phyloP scores from a whole-genome alignment of 148 eudicot genomes.

The Pharnaceum exiguum region DNA sequence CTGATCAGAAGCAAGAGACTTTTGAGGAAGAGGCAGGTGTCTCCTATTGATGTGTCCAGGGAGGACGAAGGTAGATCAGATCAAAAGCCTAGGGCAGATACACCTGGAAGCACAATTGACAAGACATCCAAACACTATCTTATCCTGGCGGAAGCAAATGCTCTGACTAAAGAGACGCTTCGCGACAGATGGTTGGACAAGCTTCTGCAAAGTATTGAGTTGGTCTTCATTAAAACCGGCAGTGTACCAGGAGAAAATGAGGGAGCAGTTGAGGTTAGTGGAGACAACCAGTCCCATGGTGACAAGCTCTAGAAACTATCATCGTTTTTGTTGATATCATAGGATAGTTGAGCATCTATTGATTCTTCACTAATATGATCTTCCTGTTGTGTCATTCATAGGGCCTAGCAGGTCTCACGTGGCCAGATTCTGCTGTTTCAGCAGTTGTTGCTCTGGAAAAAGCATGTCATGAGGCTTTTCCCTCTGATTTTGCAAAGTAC shows the following conservation, averaged over 20 bases:
- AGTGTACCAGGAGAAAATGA: constrained; percentile 35
- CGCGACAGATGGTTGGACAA: constrained; percentile 91
- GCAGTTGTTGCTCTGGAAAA: constrained; percentile 72
- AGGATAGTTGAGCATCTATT: background rate
- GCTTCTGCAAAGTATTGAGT: constrained; percentile 72
- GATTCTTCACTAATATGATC: background rate
- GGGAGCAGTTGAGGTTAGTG: constrained; percentile 30
- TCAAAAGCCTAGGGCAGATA: constrained; percentile 48
- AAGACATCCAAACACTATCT: constrained; percentile 45
- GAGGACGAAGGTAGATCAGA: constrained; percentile 62
- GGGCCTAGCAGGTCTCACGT: constrained; percentile 36
- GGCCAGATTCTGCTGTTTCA: constrained; percentile 77
- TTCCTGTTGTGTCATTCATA: constrained; percentile 17
- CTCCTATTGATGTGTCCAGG: constrained; percentile 71
- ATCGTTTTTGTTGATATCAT: too few species aligned
- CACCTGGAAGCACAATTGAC: constrained; percentile 65
- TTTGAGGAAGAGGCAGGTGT: constrained; percentile 45
- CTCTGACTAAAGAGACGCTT: constrained; percentile 55
- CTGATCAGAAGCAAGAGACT: constrained; percentile 47
- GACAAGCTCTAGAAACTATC: too few species aligned
- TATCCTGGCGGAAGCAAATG: constrained; percentile 56
- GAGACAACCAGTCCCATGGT: constrained; percentile 16
- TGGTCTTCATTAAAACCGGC: constrained; percentile 36
- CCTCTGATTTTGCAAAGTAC: constrained; percentile 72
- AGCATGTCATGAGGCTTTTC: constrained; percentile 62